Percentiles rank a stretch among this genome's conserved stretches.
Conservation (phyloP, 164 flowering plant species). For the Buxus sempervirens region DNA sequence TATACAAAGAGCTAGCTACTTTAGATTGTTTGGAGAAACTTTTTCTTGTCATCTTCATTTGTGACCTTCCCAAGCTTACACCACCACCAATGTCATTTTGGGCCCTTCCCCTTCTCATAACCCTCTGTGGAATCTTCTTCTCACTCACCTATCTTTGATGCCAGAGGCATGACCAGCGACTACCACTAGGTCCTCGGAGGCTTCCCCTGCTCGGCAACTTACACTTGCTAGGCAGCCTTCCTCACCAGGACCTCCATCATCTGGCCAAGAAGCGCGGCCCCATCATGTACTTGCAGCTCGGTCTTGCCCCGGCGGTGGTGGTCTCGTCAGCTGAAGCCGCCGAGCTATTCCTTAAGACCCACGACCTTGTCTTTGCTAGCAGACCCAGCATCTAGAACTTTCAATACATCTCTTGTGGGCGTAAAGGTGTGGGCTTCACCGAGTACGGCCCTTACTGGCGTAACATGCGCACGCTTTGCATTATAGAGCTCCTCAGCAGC, state of each 20-base stretch:
- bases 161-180: not conserved
- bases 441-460: constrained; percentile 34
- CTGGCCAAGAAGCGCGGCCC: constrained; percentile 20
- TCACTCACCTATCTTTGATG: too few species aligned
- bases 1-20: too few species aligned
- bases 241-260: constrained; percentile 18
- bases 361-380: constrained; percentile 23
- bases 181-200: constrained; percentile 28
- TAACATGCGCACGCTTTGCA: constrained; percentile 17
- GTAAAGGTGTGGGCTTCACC: constrained; percentile 10
- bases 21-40: too few species aligned
- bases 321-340: constrained; percentile 22
- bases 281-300: constrained; percentile 25
- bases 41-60: too few species aligned
- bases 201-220: constrained; percentile 29
- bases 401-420: constrained; percentile 14
- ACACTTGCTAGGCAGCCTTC: constrained; percentile 20
- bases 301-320: constrained; percentile 17
- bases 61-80: too few species aligned
- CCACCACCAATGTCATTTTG: too few species aligned
- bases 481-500: constrained; percentile 19
- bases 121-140: too few species aligned
- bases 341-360: constrained; percentile 25
- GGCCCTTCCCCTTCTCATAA: too few species aligned
- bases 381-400: constrained; percentile 12